Base-by-base conservation (phyloP, 2,329 filamentous ascomycete species). In the Polytolypa hystricis region DNA sequence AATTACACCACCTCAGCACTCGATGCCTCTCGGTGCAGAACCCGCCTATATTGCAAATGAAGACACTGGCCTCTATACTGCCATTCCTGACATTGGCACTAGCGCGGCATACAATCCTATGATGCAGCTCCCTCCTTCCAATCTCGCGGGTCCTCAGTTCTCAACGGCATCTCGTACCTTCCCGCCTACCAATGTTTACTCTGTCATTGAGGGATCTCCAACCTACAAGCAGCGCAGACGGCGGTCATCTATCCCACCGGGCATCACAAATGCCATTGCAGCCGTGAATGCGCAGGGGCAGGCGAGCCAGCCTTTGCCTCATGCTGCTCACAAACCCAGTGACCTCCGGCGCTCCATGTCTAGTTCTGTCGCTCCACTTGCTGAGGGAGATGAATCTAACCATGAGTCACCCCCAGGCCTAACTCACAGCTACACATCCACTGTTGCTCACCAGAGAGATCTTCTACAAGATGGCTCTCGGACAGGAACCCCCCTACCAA, bases 1-100 rank as follows among this genome's bases (percentile, higher is more conserved):
- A 35, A 78, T 98, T 49, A 98, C 91, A 0, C 91, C 91, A 40
- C 91, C 91, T 11, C 91, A 96, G 58, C 85, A 95, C 62, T 77
- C 83, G 10, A 65, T 91, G 41, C 79, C 75, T 44, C 79, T 94
- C 47, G 76, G 81, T 42, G 73, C 81, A 27, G 91, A 98, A 67
- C 86, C 91, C 7, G 85, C 91, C 7, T 98, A 96, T 66, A 94
- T 98, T 59, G 85, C 89, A 44, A 95, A 95, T 57, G 91, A 98
- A 66, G 91, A 96, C 61, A 94, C 89, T 30, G 87, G 87, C 41
- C 72, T 96, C 32, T 96, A 95, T 71, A 89, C 86, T 36, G 87
- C 84, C 30, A 93, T 96, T 50, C 86, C 89, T 8, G 89, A 96
- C 53, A 79, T 93, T 54, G 54, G 56, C n/a, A 71, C 84, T 42